phyloP scores from a whole-genome alignment of 345 rosid species.

The Isatis tinctoria region DNA sequence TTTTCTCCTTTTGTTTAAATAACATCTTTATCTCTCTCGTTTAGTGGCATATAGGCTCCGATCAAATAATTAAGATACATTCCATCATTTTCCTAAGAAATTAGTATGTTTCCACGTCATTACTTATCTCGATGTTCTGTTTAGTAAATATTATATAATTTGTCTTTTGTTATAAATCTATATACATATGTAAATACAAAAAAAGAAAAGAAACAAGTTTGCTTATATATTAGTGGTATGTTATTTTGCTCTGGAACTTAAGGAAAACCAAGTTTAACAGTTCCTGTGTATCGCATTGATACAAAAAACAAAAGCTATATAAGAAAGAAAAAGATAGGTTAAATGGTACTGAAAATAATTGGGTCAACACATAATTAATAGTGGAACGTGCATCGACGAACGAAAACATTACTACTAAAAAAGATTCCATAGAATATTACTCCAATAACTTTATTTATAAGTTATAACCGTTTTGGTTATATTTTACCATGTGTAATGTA shows the following conservation, averaged over 20 bases:
- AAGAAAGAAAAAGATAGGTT: neutral
- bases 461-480: neutral
- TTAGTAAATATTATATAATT: neutral
- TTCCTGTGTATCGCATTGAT: neutral
- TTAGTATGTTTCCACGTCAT: neutral
- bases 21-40: neutral
- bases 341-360: neutral
- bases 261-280: neutral
- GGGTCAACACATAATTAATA: neutral
- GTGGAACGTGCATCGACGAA: neutral
- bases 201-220: neutral
- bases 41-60: constrained; percentile 32
- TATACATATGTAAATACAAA: neutral
- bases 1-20: neutral
- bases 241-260: constrained; percentile 1
- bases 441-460: neutral
- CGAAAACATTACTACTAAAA: neutral
- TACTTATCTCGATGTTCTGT: neutral
- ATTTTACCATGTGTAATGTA: neutral
- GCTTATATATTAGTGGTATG: neutral
- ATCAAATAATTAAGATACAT: constrained; percentile 4
- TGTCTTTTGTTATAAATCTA: neutral
- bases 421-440: neutral
- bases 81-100: neutral
- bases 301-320: neutral